Conservation (phyloP, 495 filamentous ascomycete genomes). For the Thermothielavioides terrestris region DNA sequence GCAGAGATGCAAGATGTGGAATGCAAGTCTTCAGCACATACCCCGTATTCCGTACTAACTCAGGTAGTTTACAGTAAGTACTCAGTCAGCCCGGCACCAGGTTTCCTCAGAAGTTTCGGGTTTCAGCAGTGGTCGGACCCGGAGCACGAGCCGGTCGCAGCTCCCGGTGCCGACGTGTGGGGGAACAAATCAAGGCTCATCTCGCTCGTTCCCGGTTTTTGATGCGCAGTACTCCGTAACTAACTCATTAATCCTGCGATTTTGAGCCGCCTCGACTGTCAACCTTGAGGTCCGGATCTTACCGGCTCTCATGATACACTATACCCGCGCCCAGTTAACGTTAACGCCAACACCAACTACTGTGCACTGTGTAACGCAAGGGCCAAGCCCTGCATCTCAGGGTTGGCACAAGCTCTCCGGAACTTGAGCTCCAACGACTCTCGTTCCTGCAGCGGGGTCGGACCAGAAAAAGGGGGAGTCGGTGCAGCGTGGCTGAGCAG, state of each 20-base stretch:
- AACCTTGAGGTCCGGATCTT: background rate
- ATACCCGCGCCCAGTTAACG: too few species aligned
- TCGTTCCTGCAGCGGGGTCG: slow-evolving; percentile 17
- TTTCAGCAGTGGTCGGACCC: background rate
- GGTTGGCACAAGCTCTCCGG: too few species aligned
- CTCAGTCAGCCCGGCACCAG: background rate
- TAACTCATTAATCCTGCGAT: background rate
- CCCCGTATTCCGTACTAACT: too few species aligned
- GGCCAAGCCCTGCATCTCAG: too few species aligned
- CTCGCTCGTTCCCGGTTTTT: background rate
- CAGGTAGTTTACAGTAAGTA: background rate
- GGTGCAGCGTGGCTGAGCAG: background rate
- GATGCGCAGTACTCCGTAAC: too few species aligned
- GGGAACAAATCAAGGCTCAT: slow-evolving; percentile 9
- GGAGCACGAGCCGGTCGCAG: background rate
- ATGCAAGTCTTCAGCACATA: too few species aligned
- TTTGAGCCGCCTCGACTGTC: slow-evolving; percentile 11
- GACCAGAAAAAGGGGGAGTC: too few species aligned
- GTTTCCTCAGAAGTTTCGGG: background rate
- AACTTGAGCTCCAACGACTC: too few species aligned
- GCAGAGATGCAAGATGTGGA: background rate
- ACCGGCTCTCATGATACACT: background rate
- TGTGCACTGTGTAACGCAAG: too few species aligned
- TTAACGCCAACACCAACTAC: too few species aligned
- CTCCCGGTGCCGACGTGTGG: background rate